Conservation (phyloP, 2,329 filamentous ascomycete species). For the Clarireedia monteithiana region DNA sequence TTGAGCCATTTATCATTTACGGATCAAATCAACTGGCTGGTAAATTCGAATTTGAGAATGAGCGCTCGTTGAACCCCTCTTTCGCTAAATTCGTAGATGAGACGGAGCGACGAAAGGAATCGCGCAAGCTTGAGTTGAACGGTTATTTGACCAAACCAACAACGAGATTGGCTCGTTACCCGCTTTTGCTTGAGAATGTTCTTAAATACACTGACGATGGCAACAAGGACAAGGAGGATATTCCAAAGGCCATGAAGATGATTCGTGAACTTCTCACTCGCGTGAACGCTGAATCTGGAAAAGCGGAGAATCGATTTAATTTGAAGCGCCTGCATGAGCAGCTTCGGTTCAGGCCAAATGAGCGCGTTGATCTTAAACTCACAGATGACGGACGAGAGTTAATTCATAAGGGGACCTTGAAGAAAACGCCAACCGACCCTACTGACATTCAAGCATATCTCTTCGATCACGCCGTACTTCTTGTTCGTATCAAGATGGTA, state of each 20-base stretch:
- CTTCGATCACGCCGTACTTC: conserved; percentile 89
- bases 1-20: conserved; percentile 93
- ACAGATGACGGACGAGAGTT: conserved; percentile 90
- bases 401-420: conserved; percentile 88
- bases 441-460: conserved; percentile 90
- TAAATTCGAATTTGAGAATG: conserved; percentile 97
- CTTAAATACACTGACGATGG: conserved; percentile 85
- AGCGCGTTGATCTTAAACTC: conserved; percentile 87
- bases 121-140: conserved; percentile 91
- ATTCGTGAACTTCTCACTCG: conserved; percentile 82
- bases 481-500: conserved; percentile 83
- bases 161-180: conserved; percentile 88
- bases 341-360: conserved; percentile 81
- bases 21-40: conserved; percentile 92
- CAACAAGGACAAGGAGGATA: conserved; percentile 83
- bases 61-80: conserved; percentile 74
- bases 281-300: conserved; percentile 92
- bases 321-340: conserved; percentile 85
- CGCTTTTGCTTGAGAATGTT: conserved; percentile 83
- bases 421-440: conserved; percentile 82
- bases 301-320: conserved; percentile 96
- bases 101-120: conserved; percentile 92
- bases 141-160: conserved; percentile 97
- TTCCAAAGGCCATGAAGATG: conserved; percentile 78
- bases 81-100: conserved; percentile 94